Evolutionary conservation across 441 rosid species (phyloP), one percentile per base, ranked within the genome.

Genomic region (Gossypium laxum): DNA sequence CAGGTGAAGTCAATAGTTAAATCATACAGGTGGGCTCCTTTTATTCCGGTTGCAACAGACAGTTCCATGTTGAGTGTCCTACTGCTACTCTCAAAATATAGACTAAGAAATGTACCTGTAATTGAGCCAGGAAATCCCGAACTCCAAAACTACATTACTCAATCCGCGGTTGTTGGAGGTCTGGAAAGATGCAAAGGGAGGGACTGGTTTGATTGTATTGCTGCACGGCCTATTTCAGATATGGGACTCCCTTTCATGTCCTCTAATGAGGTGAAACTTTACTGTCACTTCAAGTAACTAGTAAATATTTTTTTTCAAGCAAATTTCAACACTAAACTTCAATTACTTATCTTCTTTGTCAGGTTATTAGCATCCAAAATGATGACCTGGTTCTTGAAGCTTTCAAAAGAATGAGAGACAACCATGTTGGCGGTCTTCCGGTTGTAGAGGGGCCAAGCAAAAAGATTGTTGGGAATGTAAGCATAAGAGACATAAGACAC

Each of bases 201-300:
- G 83, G 97, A 89, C 77, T 93, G 97, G 97, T 93, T 93, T 21
- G 97, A 93, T 75, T 79, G 82, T 69, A 88, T 91, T 41, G 79
- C 96, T 0, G 70, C 86, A 50, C 77, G 70, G 4, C 82, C 88
- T 19, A 85, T 93, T 57, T 75, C 89, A 32, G 90, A 91, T 79
- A 77, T 89, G 1, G 98, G 98, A 67, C 89, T 93, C 54, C 98
- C 96, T 65, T 88, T 93, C 72, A 85, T 89, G 88, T 82, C 91
- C 14, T 34, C 89, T 0, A 67, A 81, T 12, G 80, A 89, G 89
- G 97, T 88, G 28, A 71, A 52, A 24, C 12, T 65, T 34, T 61
- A 38, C 15, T 38, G 7, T 3, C 30, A 18, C 54, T 72, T 51
- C 43, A 72, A 11, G 11, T 50, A 15, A 50, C 57, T 26, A 28